Evolutionary conservation across 1,139 yeast species (phyloP), one percentile per base, ranked within the genome.

Genomic region (Kazachstania sp.): DNA sequence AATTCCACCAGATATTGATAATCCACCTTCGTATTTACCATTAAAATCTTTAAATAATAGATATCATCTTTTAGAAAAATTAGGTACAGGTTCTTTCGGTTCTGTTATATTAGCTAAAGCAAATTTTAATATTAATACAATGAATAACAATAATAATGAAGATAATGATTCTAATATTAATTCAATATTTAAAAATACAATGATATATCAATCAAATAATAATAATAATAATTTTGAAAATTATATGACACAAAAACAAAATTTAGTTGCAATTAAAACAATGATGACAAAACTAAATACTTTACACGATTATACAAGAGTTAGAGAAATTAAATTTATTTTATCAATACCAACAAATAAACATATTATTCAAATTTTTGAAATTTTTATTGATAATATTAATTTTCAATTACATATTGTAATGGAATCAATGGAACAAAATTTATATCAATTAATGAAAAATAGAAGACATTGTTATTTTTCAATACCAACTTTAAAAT

Each of bases 371-470:
- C 84, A 79, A 54, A 74, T 88, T 2, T 79, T 77, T 65, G 96
- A 90, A 57, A 73, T 88, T 60, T 86, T 90, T 59, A 73, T 85
- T 47, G 96, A 88, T 65, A 71, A 75, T 42, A 53, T 59, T 11
- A 67, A 73, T 41, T 74, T 71, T 54, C 78, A 77, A 54, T 72
- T 87, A 49, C 88, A 86, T 60, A 85, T 90, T 39, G 83, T 85
- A 6, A 87, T 90, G 95, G 97, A 92, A 64, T 75, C 83, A 26
- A 78, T 90, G 86, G 86, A 83, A 55, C 87, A 81, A 65, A 87
- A 83, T 59, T 71, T 92, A 49, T 81, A 80, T 57, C 88, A 86
- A 61, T 71, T 84, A 58, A 81, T 85, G 73, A 78, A 73, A 51
- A 69, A 77, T 28, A 71, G 90, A 51, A 74, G 72, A 48, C 66